Base-by-base conservation (phyloP, 1,139 yeast genomes). In the Hansenula lynferdii region DNA sequence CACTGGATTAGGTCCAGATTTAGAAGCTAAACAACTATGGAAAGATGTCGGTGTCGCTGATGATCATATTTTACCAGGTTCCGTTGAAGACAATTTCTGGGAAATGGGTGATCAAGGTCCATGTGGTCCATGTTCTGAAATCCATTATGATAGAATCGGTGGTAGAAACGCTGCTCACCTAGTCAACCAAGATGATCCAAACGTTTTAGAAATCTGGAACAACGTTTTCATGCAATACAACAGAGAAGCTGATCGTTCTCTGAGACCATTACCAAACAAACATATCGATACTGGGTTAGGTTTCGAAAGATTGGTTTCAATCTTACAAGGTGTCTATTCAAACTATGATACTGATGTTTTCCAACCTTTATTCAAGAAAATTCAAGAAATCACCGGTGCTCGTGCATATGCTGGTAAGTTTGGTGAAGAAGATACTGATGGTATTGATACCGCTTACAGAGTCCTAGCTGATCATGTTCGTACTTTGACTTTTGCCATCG, bases 51-150 rank as follows among this genome's bases (percentile, higher is more conserved):
- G 99, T 50, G 95, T 92, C 42, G 75, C 80, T 24, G 96, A 86
- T 50, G 92, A 83, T 60, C 97, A 89, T 60, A 90, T 92, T 52
- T 70, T 92, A 50, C 96, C 97, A 19, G 99, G 98, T 42, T 70
- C 80, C 49, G 85, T 81, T 40, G 71, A 80, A 60, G 99, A 92
- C 62, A 92, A 92, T 69, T 92, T 92, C 64, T 92, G 99, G 99
- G 99, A 94, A 70, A 92, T 92, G 99, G 99, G 99, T 53, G 99
- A 94, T 60, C 97, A 90, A 69, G 99, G 99, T 50, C 99, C 99
- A 34, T 92, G 99, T 71, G 99, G 99, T 47, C 99, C 99, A 37
- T 94, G 98, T 69, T 85, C 96, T 16, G 98, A 92, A 65, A 77
- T 92, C 53, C 99, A 92, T 64, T 92, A 87, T 64, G 99, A 92